Conservation (phyloP, 225 moss, liverwort and hornwort genomes). For the Neckera pumila region DNA sequence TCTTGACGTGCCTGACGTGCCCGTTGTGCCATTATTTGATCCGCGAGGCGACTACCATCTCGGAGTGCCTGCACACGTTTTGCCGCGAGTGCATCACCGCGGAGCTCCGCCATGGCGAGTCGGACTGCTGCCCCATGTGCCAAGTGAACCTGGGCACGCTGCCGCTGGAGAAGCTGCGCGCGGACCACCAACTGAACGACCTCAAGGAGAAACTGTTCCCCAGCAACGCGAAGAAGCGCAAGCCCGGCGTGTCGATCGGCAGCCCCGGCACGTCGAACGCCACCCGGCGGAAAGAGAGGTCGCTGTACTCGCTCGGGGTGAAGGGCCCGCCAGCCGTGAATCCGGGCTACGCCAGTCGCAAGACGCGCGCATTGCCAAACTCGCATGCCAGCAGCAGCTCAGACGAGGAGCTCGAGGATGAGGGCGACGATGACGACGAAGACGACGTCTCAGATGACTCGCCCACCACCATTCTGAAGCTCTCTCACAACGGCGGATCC, state of each 20-base stretch:
- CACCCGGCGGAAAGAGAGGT: constrained; percentile 75
- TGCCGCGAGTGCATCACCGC: constrained; percentile 74
- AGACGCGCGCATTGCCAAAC: constrained; percentile 49
- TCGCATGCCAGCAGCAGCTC: constrained; percentile 40
- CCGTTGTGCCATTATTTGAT: constrained; percentile 69
- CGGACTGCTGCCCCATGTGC: constrained; percentile 90
- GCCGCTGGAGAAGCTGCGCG: constrained; percentile 91
- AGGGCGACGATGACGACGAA: constrained; percentile 49
- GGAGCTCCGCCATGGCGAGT: constrained; percentile 75
- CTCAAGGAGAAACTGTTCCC: constrained; percentile 85
- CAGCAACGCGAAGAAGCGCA: constrained; percentile 55
- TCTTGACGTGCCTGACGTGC: constrained; percentile 76
- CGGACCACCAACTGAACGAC: constrained; percentile 86
- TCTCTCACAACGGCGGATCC: constrained; percentile 14
- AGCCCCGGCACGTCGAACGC: constrained; percentile 44
- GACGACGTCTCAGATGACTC: constrained; percentile 31
- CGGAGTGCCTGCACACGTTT: constrained; percentile 95
- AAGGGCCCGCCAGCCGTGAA: constrained; percentile 64
- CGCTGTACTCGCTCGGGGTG: constrained; percentile 85
- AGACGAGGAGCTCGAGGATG: constrained; percentile 51
- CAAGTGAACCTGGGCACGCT: constrained; percentile 81
- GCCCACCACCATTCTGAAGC: constrained; percentile 16
- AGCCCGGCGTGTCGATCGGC: constrained; percentile 40
- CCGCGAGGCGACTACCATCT: constrained; percentile 84
- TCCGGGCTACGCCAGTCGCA: constrained; percentile 80